Evolutionary conservation across 306 rosid species (phyloP).

Genomic region (Cicer arietinum): DNA sequence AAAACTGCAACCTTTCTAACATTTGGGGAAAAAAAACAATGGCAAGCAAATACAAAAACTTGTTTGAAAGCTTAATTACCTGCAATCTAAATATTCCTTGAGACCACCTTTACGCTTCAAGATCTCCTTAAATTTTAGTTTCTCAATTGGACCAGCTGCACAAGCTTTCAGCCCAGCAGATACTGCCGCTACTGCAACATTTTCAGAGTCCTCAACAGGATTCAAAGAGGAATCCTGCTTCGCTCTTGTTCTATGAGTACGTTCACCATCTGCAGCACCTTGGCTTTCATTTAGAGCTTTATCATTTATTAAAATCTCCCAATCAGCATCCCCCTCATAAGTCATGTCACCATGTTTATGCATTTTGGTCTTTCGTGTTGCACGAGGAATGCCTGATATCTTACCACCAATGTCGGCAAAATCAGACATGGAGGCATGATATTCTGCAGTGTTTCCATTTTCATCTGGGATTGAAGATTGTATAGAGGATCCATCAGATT

Average conservation of each 20-base stretch:
- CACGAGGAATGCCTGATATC: conserved; percentile 61
- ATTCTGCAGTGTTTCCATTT: conserved; percentile 63
- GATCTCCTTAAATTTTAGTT: conserved; percentile 89
- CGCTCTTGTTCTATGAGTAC: conserved; percentile 57
- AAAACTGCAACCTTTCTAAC: conserved; percentile 26
- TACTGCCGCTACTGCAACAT: conserved; percentile 86
- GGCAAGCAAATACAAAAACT: conserved; percentile 40
- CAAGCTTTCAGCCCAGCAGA: conserved; percentile 92
- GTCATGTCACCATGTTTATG: conserved; percentile 95
- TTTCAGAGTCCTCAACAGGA: conserved; percentile 70
- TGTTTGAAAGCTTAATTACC: conserved; percentile 58
- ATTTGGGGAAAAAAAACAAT: conserved; percentile 43
- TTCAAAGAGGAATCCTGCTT: conserved; percentile 63
- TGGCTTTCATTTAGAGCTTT: conserved; percentile 58
- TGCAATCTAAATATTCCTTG: conserved; percentile 90
- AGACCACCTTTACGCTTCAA: conserved; percentile 96
- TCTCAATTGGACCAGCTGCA: conserved; percentile 87
- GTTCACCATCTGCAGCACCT: conserved; percentile 53
- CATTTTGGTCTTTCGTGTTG: conserved; percentile 64
- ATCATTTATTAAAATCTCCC: conserved; percentile 75
- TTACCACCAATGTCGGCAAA: conserved; percentile 56
- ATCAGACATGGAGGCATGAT: conserved; percentile 58
- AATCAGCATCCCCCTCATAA: conserved; percentile 97
- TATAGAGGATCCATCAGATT: conserved; percentile 54
- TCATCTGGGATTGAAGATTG: conserved; percentile 62